Evolutionary conservation across 805 yeast species (phyloP).

Genomic region (Candida suzukii): DNA sequence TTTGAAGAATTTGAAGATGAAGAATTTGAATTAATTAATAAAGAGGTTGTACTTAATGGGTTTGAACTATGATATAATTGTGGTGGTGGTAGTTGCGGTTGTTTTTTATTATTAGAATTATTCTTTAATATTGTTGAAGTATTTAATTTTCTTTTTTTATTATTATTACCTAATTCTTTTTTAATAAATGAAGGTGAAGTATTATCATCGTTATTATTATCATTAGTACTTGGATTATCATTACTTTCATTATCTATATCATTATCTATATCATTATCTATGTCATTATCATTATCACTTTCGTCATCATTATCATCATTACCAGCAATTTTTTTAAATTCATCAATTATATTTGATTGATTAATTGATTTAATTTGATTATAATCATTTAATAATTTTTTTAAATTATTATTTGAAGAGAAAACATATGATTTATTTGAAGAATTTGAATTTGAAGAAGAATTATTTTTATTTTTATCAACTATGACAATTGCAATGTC

Average conservation of each 20-base stretch:
- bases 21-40: too few species aligned
- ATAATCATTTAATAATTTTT: background rate
- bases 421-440: constrained; percentile 66
- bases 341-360: constrained; percentile 36
- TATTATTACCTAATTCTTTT: too few species aligned
- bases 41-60: too few species aligned
- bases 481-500: constrained; percentile 87
- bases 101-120: background rate
- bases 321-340: constrained; percentile 23
- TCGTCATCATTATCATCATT: constrained; percentile 11
- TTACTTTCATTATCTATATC: constrained; percentile 1
- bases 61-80: too few species aligned
- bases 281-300: constrained; percentile 4
- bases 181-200: too few species aligned
- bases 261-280: constrained; percentile 3
- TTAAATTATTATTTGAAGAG: constrained; percentile 47
- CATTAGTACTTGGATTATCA: background rate
- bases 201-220: background rate
- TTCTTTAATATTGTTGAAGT: background rate
- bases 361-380: background rate
- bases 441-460: constrained; percentile 17
- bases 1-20: background rate
- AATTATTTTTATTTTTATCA: constrained; percentile 75
- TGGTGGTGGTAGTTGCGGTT: too few species aligned
- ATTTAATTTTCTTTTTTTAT: background rate